Conservation (phyloP, 2,329 filamentous ascomycete species). For the Phyllosticta citribraziliensis region DNA sequence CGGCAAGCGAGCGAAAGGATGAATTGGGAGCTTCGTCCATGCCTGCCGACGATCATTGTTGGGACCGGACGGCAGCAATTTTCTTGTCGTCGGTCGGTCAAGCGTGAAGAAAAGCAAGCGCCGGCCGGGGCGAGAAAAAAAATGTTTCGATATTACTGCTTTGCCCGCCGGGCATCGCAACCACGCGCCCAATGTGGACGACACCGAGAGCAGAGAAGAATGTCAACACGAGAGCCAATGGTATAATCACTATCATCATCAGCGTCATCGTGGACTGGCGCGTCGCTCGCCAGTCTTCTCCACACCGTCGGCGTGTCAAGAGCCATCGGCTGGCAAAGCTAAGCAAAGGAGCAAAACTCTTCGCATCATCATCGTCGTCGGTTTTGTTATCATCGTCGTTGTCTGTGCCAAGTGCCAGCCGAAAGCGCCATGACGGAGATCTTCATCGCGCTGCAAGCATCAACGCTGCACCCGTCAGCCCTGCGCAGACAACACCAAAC, state of each 20-base stretch:
- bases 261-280: background rate
- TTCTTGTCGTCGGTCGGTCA: background rate
- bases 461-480: background rate
- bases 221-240: background rate
- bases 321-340: background rate
- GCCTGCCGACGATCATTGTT: background rate
- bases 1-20: background rate
- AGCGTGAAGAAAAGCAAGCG: background rate
- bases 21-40: background rate
- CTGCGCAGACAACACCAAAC: background rate
- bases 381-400: too few relatives aligned
- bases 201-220: background rate
- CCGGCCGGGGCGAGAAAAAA: background rate
- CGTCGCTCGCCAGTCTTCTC: background rate
- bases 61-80: background rate
- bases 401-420: background rate
- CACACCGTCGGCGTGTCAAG: background rate
- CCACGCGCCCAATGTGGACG: background rate
- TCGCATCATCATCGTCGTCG: background rate
- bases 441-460: background rate
- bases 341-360: background rate
- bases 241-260: background rate
- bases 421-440: background rate
- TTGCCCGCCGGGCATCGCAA: background rate
- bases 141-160: background rate